phyloP scores from a whole-genome alignment of 805 yeast species.

The Wickerhamomyces alni region DNA sequence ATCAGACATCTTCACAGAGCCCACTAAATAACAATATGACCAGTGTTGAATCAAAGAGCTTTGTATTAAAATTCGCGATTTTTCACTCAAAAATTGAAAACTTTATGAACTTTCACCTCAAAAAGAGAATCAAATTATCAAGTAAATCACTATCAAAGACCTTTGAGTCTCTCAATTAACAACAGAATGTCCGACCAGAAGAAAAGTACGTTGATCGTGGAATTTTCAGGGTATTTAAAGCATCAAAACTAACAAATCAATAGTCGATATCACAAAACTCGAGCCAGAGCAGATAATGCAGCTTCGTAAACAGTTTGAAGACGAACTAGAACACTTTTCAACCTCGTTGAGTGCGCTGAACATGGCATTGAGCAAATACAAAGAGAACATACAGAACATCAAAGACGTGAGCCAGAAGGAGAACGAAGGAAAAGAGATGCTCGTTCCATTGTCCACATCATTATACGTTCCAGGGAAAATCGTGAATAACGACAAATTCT shows the following conservation, averaged over 20 bases:
- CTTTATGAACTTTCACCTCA: neutral
- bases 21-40: too few species aligned
- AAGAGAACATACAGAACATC: slow-evolving; percentile 73
- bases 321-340: slow-evolving; percentile 80
- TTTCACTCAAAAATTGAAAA: neutral
- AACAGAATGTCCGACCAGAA: slow-evolving; percentile 9
- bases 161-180: too few species aligned
- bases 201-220: slow-evolving; percentile 8
- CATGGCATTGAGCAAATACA: slow-evolving; percentile 75
- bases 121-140: too few species aligned
- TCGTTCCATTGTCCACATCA: slow-evolving; percentile 87
- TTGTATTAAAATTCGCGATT: neutral
- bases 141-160: too few species aligned
- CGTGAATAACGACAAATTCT: slow-evolving; percentile 55
- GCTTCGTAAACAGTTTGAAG: slow-evolving; percentile 76
- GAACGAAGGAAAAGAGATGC: slow-evolving; percentile 43
- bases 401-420: slow-evolving; percentile 39
- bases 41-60: too few species aligned
- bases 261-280: slow-evolving; percentile 63
- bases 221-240: too few species aligned
- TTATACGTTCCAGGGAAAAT: slow-evolving; percentile 84
- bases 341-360: slow-evolving; percentile 79
- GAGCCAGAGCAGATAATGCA: slow-evolving; percentile 81
- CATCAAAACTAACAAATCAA: neutral
- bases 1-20: neutral